Evolutionary conservation across 495 filamentous ascomycete genomes (phyloP).

Genomic region (Mytilinidion resinicola): DNA sequence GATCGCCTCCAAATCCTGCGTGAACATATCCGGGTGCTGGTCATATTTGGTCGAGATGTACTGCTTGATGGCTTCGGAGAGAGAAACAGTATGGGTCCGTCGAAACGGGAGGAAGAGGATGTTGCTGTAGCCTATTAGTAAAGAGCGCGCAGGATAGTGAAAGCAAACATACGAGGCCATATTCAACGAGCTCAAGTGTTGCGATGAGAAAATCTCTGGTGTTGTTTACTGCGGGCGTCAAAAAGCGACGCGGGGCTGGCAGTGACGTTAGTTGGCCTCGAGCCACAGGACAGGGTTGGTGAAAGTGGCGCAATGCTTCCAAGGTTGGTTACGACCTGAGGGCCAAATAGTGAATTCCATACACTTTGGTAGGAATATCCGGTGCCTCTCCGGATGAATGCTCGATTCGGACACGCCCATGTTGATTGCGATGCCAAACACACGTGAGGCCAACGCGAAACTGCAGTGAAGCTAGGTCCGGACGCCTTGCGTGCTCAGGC

Average conservation of each 20-base stretch:
- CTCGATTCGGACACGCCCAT: too few relatives aligned
- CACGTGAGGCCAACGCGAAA: too few relatives aligned
- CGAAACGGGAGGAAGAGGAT: conserved; percentile 74
- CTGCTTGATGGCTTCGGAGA: conserved; percentile 79
- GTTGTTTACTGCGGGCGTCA: conserved; percentile 6
- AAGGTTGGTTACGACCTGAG: too few relatives aligned
- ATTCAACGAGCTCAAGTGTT: not conserved
- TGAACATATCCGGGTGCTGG: conserved; percentile 97
- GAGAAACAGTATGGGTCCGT: conserved; percentile 65
- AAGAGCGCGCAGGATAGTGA: not conserved
- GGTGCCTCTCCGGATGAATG: too few relatives aligned
- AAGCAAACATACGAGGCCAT: conserved; percentile 27
- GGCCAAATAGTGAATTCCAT: too few relatives aligned
- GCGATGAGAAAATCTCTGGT: not conserved
- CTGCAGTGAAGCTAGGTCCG: too few relatives aligned
- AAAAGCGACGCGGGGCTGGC: not conserved
- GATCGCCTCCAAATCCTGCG: conserved; percentile 78
- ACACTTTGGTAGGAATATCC: too few relatives aligned
- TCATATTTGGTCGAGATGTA: conserved; percentile 99
- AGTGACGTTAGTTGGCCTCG: too few relatives aligned
- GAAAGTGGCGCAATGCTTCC: too few relatives aligned
- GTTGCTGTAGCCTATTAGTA: conserved; percentile 32
- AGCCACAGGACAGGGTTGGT: too few relatives aligned
- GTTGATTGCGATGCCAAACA: too few relatives aligned
- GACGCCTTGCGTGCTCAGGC: too few relatives aligned